Conservation (phyloP, 108 stramenopile genomes). For the Stephanodiscus minutulus region DNA sequence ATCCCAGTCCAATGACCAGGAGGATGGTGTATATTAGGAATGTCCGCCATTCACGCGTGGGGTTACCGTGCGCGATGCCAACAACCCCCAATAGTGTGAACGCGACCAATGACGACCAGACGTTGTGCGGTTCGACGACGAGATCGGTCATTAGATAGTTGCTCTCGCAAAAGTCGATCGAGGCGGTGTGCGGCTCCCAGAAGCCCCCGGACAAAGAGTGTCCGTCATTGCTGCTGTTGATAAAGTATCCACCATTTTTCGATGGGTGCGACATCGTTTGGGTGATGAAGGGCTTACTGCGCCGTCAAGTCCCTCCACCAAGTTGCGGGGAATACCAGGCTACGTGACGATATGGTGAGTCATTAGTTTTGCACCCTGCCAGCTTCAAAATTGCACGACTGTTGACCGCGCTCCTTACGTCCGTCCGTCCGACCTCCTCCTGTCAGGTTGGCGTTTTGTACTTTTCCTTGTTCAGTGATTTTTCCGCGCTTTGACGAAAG, state of each 20-base stretch:
- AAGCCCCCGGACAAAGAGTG: conserved; percentile 1
- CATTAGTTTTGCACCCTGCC: no score
- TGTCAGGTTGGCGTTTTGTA: no score
- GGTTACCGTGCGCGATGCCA: conserved; percentile 33
- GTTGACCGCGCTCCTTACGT: no score
- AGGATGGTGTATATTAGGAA: conserved; percentile 32
- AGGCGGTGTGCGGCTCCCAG: conserved; percentile 48
- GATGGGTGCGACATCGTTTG: conserved; percentile 2
- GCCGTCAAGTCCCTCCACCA: no score
- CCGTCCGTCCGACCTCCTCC: no score
- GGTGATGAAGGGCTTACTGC: no score
- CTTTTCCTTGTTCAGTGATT: no score
- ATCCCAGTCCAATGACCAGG: conserved; percentile 45
- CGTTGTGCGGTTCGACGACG: conserved; percentile 50
- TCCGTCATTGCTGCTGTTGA: conserved; percentile 3
- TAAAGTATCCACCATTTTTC: conserved; percentile 1
- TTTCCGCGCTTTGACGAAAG: no score
- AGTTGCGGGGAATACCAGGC: no score
- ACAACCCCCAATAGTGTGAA: conserved; percentile 32
- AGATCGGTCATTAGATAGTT: conserved; percentile 39
- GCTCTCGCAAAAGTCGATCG: conserved; percentile 53
- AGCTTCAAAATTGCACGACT: no score
- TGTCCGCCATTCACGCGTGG: conserved; percentile 38
- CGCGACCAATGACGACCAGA: conserved; percentile 36
- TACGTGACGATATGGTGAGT: no score